Evolutionary conservation across 2,329 filamentous ascomycete genomes (phyloP).

Genomic region (Xylaria sp.): DNA sequence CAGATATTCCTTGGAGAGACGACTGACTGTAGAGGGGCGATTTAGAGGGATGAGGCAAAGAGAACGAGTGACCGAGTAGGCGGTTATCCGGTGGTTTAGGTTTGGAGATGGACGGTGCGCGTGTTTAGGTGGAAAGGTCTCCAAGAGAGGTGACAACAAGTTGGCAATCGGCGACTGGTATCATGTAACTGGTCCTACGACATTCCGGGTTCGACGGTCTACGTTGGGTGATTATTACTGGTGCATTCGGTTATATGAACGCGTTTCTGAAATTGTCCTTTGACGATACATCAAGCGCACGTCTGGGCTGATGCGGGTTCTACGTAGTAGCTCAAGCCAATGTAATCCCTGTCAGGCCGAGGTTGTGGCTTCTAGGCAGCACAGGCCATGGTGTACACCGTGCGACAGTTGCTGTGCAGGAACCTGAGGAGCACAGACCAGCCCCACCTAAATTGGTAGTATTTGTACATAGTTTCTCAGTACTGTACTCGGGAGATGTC

Average conservation of each 20-base stretch:
- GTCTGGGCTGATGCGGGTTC: conserved; percentile 26
- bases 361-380: too few species aligned
- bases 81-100: not conserved
- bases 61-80: not conserved
- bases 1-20: conserved; percentile 32
- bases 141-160: not conserved
- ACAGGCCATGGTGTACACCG: too few species aligned
- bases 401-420: too few species aligned
- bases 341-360: conserved; percentile 24
- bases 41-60: too few species aligned
- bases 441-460: too few species aligned
- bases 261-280: conserved; percentile 32
- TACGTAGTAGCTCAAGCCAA: conserved; percentile 18
- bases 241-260: conserved; percentile 16
- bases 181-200: not conserved
- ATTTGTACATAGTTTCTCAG: too few species aligned
- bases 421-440: too few species aligned
- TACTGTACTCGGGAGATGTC: too few species aligned
- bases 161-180: not conserved
- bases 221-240: conserved; percentile 8
- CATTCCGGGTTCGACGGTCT: not conserved
- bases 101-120: not conserved
- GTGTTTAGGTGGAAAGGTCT: not conserved
- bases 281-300: conserved; percentile 25
- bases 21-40: not conserved